Conservation (phyloP, 192 early-diverging fungal genomes). For the Coemansia sp. region DNA sequence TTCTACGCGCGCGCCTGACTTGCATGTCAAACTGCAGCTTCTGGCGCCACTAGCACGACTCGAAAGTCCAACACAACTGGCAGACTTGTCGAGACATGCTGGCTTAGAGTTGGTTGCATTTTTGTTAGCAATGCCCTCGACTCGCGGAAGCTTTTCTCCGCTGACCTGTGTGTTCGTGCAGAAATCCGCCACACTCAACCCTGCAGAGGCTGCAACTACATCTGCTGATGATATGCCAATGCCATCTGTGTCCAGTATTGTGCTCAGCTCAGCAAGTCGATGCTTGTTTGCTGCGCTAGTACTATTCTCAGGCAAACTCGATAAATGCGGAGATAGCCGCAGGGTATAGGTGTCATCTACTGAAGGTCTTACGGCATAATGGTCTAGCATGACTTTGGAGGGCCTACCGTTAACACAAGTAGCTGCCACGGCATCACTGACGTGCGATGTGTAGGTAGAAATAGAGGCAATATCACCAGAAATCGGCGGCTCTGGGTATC, state of each 20-base stretch:
- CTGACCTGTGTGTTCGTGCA: neutral
- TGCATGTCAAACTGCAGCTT: neutral
- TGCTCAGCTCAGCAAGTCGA: neutral
- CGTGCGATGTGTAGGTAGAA: neutral
- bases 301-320: slow-evolving; percentile 4
- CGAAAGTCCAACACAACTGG: neutral
- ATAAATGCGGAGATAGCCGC: neutral
- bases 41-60: neutral
- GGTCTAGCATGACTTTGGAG: neutral
- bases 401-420: neutral
- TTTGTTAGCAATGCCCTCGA: neutral
- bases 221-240: neutral
- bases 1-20: neutral
- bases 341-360: neutral
- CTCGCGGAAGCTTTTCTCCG: neutral
- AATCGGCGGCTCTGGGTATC: neutral
- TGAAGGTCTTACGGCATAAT: neutral
- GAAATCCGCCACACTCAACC: neutral
- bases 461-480: neutral
- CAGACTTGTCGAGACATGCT: neutral
- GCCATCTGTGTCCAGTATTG: neutral
- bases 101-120: neutral
- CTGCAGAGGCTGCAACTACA: neutral
- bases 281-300: neutral
- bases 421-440: neutral